Conservation (phyloP, 805 yeast species). For the Hanseniaspora guilliermondii region DNA sequence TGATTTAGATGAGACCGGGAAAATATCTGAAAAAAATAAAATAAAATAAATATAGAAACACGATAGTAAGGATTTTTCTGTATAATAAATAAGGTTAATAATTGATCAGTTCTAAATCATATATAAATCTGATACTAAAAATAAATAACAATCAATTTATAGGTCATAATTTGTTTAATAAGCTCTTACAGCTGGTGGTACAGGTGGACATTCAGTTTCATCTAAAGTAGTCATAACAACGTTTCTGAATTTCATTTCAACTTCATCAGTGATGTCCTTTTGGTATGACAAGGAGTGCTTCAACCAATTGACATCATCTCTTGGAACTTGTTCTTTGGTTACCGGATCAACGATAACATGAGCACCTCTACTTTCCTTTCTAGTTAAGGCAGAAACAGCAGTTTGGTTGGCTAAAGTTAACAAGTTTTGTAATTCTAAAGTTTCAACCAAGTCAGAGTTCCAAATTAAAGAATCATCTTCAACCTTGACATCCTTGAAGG, state of each 20-base stretch:
- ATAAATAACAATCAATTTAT: background rate
- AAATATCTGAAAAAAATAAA: background rate
- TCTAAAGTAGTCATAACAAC: conserved; percentile 79
- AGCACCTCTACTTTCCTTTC: conserved; percentile 97
- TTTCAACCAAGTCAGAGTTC: conserved; percentile 95
- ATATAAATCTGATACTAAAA: background rate
- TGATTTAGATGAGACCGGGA: too few species aligned
- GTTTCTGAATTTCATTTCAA: conserved; percentile 68
- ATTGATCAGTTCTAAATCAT: background rate
- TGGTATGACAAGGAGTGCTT: conserved; percentile 95
- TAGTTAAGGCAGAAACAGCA: conserved; percentile 83
- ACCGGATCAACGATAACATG: conserved; percentile 32
- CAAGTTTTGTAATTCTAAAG: conserved; percentile 90
- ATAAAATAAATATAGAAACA: too few species aligned
- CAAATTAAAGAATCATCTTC: conserved; percentile 96
- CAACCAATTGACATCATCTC: conserved; percentile 97
- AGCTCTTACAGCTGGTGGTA: conserved; percentile 94
- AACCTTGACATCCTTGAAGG: conserved; percentile 66
- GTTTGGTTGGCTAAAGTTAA: conserved; percentile 95
- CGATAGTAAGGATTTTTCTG: too few species aligned
- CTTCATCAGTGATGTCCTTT: conserved; percentile 52
- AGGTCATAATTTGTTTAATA: conserved; percentile 36
- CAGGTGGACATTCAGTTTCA: conserved; percentile 83
- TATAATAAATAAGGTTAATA: background rate
- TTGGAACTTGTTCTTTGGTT: conserved; percentile 95